Conservation (phyloP, 2,329 filamentous ascomycete genomes). For the Aquanectria penicillioides region DNA sequence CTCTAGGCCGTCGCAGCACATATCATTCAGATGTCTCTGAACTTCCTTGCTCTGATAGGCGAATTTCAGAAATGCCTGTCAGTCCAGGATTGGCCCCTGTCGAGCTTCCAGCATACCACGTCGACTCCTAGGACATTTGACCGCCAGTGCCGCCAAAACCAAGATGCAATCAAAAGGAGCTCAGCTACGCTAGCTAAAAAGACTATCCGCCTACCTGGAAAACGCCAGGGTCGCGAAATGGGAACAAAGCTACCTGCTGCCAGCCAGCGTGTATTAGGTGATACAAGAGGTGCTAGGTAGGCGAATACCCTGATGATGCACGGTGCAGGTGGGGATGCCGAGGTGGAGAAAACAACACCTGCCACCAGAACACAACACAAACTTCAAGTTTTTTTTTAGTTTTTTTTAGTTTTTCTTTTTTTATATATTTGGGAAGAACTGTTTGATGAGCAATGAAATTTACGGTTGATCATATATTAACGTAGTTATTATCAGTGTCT, state of each 20-base stretch:
- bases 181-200: neutral
- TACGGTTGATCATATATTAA: too few relatives aligned
- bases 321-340: neutral
- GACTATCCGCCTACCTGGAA: neutral
- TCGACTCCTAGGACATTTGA: neutral
- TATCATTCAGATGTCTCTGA: neutral
- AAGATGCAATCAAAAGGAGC: neutral
- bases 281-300: neutral
- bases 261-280: neutral
- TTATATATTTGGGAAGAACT: neutral
- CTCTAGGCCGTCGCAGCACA: neutral
- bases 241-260: neutral
- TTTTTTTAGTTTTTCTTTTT: neutral
- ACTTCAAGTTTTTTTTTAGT: too few relatives aligned
- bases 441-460: conserved; percentile 12
- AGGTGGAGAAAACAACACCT: neutral
- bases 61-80: conserved; percentile 1
- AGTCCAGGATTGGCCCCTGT: neutral
- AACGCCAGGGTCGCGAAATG: neutral
- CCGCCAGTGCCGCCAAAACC: conserved; percentile 4
- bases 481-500: conserved; percentile 6
- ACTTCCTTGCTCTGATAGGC: neutral
- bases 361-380: neutral
- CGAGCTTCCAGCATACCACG: conserved; percentile 3
- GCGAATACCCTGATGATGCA: neutral